These are phyloP conservation scores for Mucor circinelloides DNA, from an alignment of 371 early-diverging fungal species.

Conservation along the genomic window DNA sequence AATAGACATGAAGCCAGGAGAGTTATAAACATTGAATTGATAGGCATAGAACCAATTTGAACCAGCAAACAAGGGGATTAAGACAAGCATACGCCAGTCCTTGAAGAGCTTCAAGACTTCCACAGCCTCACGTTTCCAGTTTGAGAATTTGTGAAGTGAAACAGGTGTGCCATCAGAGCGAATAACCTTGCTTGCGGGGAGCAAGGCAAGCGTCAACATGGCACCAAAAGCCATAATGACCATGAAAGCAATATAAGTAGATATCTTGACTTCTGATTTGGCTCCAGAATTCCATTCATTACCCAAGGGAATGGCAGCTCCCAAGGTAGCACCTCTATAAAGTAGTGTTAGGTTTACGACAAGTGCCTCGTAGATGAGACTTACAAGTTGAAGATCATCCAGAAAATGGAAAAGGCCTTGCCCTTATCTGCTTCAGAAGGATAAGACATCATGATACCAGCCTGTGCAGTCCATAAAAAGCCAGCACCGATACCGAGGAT, in stretches of 20 bases:
- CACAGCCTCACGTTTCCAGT: constrained; percentile 54
- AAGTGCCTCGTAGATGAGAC: too few relatives aligned
- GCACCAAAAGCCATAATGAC: constrained; percentile 67
- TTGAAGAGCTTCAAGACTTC: constrained; percentile 64
- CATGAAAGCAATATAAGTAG: constrained; percentile 71
- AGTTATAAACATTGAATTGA: constrained; percentile 50
- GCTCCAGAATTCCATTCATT: constrained; percentile 53
- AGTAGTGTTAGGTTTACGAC: too few relatives aligned
- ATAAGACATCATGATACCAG: constrained; percentile 81
- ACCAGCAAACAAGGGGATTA: constrained; percentile 70
- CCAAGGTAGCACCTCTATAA: constrained; percentile 69
- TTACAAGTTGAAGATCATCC: constrained; percentile 77
- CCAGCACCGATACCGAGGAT: constrained; percentile 65
- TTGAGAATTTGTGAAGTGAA: constrained; percentile 59
- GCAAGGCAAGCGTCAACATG: constrained; percentile 53
- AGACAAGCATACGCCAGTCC: constrained; percentile 66
- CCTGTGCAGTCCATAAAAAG: constrained; percentile 66
- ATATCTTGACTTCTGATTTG: constrained; percentile 15
- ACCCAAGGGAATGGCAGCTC: constrained; percentile 68
- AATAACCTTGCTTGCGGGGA: constrained; percentile 63
- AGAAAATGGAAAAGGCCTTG: constrained; percentile 67
- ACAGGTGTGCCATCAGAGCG: constrained; percentile 70
- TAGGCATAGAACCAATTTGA: constrained; percentile 82
- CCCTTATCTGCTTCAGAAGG: constrained; percentile 77
- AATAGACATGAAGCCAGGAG: constrained; percentile 51